phyloP scores from a whole-genome alignment of 169 alveolate genomes.

The Toxoplasma gondii region DNA sequence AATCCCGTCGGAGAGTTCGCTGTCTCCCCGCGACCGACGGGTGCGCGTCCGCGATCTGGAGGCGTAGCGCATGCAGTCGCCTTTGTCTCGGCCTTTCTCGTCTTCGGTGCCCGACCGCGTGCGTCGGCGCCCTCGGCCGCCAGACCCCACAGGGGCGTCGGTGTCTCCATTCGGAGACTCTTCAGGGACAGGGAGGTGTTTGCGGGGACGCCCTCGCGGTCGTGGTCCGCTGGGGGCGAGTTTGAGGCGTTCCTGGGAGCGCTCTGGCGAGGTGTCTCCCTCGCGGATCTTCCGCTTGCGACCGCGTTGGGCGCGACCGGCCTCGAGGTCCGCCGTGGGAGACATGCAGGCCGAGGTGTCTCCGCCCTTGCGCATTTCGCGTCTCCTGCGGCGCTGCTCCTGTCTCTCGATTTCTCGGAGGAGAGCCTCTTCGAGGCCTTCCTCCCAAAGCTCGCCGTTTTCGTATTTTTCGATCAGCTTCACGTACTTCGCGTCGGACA shows the following conservation, averaged over 20 bases:
- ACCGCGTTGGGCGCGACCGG: background rate
- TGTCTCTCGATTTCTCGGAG: background rate
- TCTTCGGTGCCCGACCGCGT: background rate
- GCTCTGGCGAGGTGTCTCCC: background rate
- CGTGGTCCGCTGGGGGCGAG: conserved; percentile 19
- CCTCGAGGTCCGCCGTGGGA: background rate
- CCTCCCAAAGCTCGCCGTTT: conserved; percentile 42
- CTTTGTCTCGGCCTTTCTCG: background rate
- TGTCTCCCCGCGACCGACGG: background rate
- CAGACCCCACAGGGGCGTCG: background rate
- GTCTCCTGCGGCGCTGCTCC: background rate
- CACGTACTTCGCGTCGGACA: conserved; percentile 35
- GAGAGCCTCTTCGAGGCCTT: conserved; percentile 34
- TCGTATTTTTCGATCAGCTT: conserved; percentile 12
- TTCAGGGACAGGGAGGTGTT: background rate
- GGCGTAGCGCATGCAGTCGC: background rate
- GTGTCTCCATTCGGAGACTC: background rate
- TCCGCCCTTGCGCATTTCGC: background rate
- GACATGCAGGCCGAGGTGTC: background rate
- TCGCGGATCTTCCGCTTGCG: background rate
- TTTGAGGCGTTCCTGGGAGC: background rate
- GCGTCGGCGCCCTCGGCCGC: conserved; percentile 14
- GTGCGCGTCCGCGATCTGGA: background rate
- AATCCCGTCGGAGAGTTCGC: too few species aligned
- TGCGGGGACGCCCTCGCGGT: conserved; percentile 24